Evolutionary conservation across 148 eudicot genomes (phyloP).

Genomic region (Chenopodium album): DNA sequence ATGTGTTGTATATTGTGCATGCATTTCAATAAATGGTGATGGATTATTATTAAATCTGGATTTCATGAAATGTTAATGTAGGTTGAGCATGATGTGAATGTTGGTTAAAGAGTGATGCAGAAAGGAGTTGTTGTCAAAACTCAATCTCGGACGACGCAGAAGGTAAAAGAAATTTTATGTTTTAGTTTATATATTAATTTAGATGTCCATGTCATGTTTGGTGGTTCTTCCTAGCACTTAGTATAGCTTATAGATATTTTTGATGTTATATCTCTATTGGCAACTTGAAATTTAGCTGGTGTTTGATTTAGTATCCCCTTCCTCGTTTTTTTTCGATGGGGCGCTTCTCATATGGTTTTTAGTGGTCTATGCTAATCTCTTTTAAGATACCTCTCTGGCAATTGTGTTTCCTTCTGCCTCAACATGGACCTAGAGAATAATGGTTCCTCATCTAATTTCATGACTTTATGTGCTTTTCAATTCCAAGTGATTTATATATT

Average conservation of each 20-base stretch:
- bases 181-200: too few relatives aligned
- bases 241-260: neutral
- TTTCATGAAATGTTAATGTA: too few relatives aligned
- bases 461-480: slow-evolving; percentile 4
- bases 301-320: neutral
- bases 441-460: slow-evolving; percentile 22
- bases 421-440: slow-evolving; percentile 30
- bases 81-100: too few relatives aligned
- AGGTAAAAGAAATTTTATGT: too few relatives aligned
- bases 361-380: slow-evolving; percentile 29
- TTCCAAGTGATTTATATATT: slow-evolving; percentile 14
- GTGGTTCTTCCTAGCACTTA: slow-evolving; percentile 18
- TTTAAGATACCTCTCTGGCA: slow-evolving; percentile 22
- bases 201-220: slow-evolving; percentile 4
- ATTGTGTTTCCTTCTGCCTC: slow-evolving; percentile 26
- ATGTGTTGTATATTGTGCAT: too few relatives aligned
- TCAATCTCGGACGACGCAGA: too few relatives aligned
- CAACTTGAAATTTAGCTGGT: neutral
- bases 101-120: too few relatives aligned
- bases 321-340: too few relatives aligned
- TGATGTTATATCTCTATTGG: neutral
- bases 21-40: too few relatives aligned
- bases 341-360: slow-evolving; percentile 16
- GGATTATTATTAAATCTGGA: too few relatives aligned
- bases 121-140: too few relatives aligned